A percentile compares a stretch with the other conserved stretches of the same genome.
Conservation (phyloP, 352 stramenopile species). For the Globisporangium canariense region DNA sequence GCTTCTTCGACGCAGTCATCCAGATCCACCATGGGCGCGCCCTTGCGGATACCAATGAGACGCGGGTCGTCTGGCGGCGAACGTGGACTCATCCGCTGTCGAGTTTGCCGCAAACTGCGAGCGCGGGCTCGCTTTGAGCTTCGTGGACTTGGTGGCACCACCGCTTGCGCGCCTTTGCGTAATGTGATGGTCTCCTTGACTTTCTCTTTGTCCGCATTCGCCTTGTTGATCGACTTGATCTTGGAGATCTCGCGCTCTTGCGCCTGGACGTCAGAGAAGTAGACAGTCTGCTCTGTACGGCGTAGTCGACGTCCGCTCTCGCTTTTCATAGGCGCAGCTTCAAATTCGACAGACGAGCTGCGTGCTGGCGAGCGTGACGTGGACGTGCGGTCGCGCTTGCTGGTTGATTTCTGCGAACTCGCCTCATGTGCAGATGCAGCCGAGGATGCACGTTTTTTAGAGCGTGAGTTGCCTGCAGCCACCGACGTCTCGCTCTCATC, state of each 20-base stretch:
- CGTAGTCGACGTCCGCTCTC: conserved; percentile 2
- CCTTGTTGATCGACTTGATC: conserved; percentile 35
- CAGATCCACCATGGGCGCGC: conserved; percentile 24
- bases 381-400: not conserved
- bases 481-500: not conserved
- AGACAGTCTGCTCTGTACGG: conserved; percentile 27
- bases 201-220: conserved; percentile 12
- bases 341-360: conserved; percentile 6
- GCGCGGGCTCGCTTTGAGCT: conserved; percentile 45
- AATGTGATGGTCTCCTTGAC: conserved; percentile 18
- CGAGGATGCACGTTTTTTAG: not conserved
- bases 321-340: not conserved
- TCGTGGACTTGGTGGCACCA: conserved; percentile 15
- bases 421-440: too few species aligned
- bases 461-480: not conserved
- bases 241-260: conserved; percentile 50
- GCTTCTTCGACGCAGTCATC: conserved; percentile 15
- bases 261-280: conserved; percentile 52
- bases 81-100: conserved; percentile 39
- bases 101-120: conserved; percentile 42
- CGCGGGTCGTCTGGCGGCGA: conserved; percentile 38
- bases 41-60: conserved; percentile 16
- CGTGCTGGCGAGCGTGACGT: not conserved
- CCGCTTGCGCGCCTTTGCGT: conserved; percentile 43
- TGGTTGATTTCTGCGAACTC: too few species aligned